Evolutionary conservation across 116 monocot genomes (phyloP).

Genomic region (Thalassia testudinum): DNA sequence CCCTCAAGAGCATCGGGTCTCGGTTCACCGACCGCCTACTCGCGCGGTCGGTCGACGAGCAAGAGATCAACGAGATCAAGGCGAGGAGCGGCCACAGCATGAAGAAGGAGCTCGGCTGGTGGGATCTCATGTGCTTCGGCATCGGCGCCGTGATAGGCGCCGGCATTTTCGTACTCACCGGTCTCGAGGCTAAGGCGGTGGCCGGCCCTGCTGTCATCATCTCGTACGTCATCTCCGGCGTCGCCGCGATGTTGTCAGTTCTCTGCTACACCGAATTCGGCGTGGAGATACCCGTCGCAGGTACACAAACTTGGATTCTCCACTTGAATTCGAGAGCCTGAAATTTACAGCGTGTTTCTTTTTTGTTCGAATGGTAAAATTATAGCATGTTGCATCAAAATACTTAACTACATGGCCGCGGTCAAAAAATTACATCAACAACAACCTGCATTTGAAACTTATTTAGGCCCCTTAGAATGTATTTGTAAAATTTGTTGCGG

Average conservation of each 20-base stretch:
- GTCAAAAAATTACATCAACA: no score
- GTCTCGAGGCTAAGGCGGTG: slow-evolving; percentile 19
- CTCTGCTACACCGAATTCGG: slow-evolving; percentile 71
- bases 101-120: slow-evolving; percentile 55
- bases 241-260: slow-evolving; percentile 54
- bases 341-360: no score
- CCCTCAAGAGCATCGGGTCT: slow-evolving; percentile 18
- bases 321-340: no score
- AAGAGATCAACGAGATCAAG: slow-evolving; percentile 35
- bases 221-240: slow-evolving; percentile 42
- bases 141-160: slow-evolving; percentile 62
- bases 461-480: no score
- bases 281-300: slow-evolving; percentile 60
- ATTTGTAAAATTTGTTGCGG: no score
- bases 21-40: slow-evolving; percentile 32
- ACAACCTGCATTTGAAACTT: no score
- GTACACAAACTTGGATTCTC: slow-evolving; percentile 5
- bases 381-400: no score
- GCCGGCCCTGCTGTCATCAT: slow-evolving; percentile 53
- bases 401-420: no score
- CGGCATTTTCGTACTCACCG: slow-evolving; percentile 71
- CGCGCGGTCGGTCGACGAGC: slow-evolving; percentile 26
- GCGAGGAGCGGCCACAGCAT: slow-evolving; percentile 46
- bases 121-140: slow-evolving; percentile 72
- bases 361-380: no score